Base-by-base conservation (phyloP, 176 grass and related monocot genomes). In the Ampelocalamus luodianensis region DNA sequence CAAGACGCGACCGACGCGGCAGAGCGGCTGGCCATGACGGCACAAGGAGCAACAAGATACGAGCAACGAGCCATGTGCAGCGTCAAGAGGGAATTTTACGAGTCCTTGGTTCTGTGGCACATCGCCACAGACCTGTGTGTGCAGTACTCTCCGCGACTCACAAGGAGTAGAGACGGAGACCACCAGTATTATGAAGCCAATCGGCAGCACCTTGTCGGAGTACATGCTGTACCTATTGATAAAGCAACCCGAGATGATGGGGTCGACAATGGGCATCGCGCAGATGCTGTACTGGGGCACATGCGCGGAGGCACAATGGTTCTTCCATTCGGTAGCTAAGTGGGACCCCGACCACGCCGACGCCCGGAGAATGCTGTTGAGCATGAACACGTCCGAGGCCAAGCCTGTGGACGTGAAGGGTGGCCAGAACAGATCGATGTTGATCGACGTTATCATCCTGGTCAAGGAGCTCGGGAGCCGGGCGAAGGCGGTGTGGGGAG, bases 171-270 rank as follows among this genome's bases (percentile, higher is more conserved):
- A 37, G 36, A 37, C 36, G 36, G 36, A 37, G 36, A 37, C 36
- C 36, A 37, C 36, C 36, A 37, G 36, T 37, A 37, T 37, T 37
- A 37, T 37, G 36, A 37, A 37, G 36, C 36, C 36, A 37, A 29
- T 45, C 24, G 56, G 32, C n/a, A 20, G 32, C 72, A 79, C 6
- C 6, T 85, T 36, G 7, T 72, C 12, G 42, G 82, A 44, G 77
- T 87, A 63, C 85, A 89, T 82, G 45, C 60, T 55, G 20, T 86
- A 42, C 82, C 88, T 45, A 71, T 44, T 36, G 3, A 2, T 51
- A 50, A 51, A 12, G 18, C 75, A 86, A 66, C 84, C 84, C 2
- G 74, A 69, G 3, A 71, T 85, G 73, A 23, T 85, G 10, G 36
- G 50, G 8, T 40, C 74, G 5, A 79, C 65, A 11, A 65, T 53